Evolutionary conservation across 1,139 yeast genomes (phyloP), one percentile per base, ranked within the genome.

Genomic region (Suhomyces coccinellae): DNA sequence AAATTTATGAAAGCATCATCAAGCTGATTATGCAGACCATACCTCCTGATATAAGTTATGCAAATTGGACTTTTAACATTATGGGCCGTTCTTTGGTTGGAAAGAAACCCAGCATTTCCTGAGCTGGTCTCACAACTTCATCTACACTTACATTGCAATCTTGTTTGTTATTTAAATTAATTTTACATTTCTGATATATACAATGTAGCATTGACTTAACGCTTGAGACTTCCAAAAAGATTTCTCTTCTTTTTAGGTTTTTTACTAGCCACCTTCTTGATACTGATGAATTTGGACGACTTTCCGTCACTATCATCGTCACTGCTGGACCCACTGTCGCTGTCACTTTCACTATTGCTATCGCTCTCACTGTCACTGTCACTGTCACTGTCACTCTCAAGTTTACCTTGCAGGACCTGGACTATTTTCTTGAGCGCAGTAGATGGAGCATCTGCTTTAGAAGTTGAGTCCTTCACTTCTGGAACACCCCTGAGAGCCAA

Each of bases 401-500:
- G 13, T 6, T 27, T 22, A 17, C 27, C 37, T 29, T 44, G 45
- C 4, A 36, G 22, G 12, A 24, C 12, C 22, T 33, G 32, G 6
- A 20, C 24, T 20, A 20, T 20, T 20, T 20, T 20, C 8, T 20
- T 7, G 7, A 20, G 24, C 7, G 24, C 24, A 9, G 5, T 20
- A 20, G 24, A 20, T 32, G 32, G 11, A 12, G 48, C 37, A n/a
- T 36, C 27, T 11, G 33, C 20, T 28, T 38, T 44, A 9, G 15
- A 14, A 10, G n/a, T 40, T 12, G 35, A 22, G 17, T 82, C 87
- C 45, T 69, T 73, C 1, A 83, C 87, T 22, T 79, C 86, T 2
- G 88, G 88, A 14, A 82, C 75, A 2, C 87, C 87, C 48, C 81
- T 67, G 20, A 71, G 66, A 1, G 75, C 83, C 44, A 82, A 66